Evolutionary conservation across 805 yeast genomes (phyloP).

Genomic region (Monosporozyma unispora): DNA sequence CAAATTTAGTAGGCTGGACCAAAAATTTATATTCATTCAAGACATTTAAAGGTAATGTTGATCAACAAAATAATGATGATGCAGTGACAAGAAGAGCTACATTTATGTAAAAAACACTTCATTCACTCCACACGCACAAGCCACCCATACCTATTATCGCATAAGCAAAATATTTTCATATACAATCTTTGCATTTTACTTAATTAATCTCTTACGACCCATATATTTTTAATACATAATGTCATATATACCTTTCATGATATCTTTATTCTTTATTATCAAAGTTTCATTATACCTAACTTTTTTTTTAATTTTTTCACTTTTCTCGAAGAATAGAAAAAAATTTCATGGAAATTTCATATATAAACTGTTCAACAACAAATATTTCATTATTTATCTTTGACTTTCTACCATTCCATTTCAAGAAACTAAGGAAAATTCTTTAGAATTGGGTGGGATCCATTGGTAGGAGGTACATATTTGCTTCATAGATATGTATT

Average conservation of each 20-base stretch:
- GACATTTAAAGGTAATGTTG: constrained; percentile 6
- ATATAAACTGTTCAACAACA: not conserved
- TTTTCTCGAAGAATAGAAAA: not conserved
- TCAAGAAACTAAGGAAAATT: not conserved
- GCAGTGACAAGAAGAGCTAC: constrained; percentile 18
- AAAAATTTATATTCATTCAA: constrained; percentile 8
- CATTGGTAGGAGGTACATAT: not conserved
- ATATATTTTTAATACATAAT: too few relatives aligned
- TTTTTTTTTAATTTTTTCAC: not conserved
- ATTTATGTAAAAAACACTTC: constrained; percentile 2
- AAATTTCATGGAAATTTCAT: not conserved
- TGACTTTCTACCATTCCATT: too few relatives aligned
- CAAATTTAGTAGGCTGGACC: constrained; percentile 30
- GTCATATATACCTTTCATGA: too few relatives aligned
- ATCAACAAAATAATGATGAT: constrained; percentile 8
- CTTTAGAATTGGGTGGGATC: not conserved
- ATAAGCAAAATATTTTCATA: too few relatives aligned
- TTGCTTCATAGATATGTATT: not conserved
- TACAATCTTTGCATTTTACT: too few relatives aligned
- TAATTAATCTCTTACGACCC: too few relatives aligned
- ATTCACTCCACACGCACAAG: not conserved
- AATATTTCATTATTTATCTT: not conserved
- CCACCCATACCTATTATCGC: not conserved
- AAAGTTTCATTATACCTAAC: not conserved
- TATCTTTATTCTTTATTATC: not conserved